Evolutionary conservation across 2,329 filamentous ascomycete species (phyloP).

Genomic region (Xylaria polymorpha): DNA sequence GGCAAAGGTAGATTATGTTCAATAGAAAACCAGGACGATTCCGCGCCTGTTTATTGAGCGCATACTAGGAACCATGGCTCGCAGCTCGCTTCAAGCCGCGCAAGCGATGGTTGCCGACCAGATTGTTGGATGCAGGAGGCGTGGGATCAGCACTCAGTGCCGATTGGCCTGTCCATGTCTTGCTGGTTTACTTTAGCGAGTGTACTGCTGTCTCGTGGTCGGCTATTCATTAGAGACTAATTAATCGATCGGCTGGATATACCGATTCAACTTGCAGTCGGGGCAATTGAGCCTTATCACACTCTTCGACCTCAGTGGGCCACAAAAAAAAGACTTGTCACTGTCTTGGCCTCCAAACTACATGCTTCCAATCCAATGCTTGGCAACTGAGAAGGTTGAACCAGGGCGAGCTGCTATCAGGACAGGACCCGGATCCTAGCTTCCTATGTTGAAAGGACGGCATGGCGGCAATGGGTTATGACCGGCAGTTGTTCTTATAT

Average conservation of each 20-base stretch:
- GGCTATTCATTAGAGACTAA: conserved; percentile 26
- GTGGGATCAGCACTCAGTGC: conserved; percentile 25
- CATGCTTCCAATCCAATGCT: conserved; percentile 8
- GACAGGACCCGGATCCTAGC: neutral
- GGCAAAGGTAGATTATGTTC: conserved; percentile 17
- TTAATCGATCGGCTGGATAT: conserved; percentile 14
- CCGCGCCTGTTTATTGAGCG: conserved; percentile 8
- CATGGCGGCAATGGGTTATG: neutral
- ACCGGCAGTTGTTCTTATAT: conserved; percentile 12
- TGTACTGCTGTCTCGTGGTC: conserved; percentile 22
- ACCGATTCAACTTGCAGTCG: conserved; percentile 3
- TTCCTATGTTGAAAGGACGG: neutral
- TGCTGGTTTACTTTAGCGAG: conserved; percentile 12
- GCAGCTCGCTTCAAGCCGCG: conserved; percentile 20
- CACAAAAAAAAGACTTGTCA: neutral
- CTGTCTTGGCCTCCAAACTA: neutral
- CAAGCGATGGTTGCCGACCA: conserved; percentile 20
- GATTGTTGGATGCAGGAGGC: conserved; percentile 26
- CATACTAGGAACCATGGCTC: neutral
- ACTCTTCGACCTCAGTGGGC: neutral
- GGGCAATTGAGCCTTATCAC: conserved; percentile 23
- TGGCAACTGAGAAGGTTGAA: neutral
- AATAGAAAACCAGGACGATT: conserved; percentile 14
- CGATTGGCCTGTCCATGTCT: conserved; percentile 21
- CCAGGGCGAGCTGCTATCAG: neutral